Percentiles rank a stretch among this genome's conserved stretches.
Evolutionary conservation across 306 rosid genomes (phyloP).

Genomic region (Acacia acuminata): DNA sequence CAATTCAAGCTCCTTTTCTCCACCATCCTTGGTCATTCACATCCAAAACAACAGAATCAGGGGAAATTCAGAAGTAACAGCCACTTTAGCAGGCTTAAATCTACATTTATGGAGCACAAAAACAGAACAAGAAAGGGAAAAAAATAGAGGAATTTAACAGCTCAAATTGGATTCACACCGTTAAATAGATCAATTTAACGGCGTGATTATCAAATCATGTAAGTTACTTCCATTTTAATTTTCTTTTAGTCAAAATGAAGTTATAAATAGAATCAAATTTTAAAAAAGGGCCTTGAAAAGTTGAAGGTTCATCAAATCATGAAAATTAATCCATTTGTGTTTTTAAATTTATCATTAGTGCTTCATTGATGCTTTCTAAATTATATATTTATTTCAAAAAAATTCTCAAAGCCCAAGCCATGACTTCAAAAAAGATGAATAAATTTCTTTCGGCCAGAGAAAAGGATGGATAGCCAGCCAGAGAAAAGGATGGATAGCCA

Average conservation of each 20-base stretch:
- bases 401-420: too few relatives aligned
- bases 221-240: too few relatives aligned
- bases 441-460: neutral
- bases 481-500: too few relatives aligned
- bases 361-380: neutral
- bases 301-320: neutral
- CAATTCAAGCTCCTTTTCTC: constrained; percentile 64
- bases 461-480: neutral
- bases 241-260: too few relatives aligned
- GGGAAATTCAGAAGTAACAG: constrained; percentile 83
- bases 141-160: neutral
- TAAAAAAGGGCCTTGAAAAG: neutral
- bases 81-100: constrained; percentile 83
- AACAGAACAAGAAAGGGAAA: neutral
- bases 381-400: too few relatives aligned
- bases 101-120: constrained; percentile 35
- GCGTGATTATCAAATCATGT: too few relatives aligned
- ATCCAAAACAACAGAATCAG: constrained; percentile 61
- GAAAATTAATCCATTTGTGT: neutral
- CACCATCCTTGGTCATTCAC: constrained; percentile 67
- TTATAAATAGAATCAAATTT: too few relatives aligned
- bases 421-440: neutral
- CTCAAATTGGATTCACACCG: constrained; percentile 45
- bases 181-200: constrained; percentile 71
- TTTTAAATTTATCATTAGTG: neutral